phyloP scores from a whole-genome alignment of 495 filamentous ascomycete species.

The Extremus antarcticus region DNA sequence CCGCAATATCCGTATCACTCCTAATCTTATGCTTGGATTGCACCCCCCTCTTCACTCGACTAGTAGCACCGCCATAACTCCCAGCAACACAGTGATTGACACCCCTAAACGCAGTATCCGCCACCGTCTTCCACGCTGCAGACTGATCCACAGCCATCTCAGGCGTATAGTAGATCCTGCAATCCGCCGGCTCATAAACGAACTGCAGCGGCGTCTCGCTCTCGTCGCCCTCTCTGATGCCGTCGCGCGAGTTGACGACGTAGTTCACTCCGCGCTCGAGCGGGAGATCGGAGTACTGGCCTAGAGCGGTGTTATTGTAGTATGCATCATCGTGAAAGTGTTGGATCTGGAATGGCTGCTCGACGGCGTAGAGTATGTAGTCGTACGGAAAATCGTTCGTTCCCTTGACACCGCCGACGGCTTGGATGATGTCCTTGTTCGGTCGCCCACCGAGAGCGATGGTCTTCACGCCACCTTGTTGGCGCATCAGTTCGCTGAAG shows the following conservation, averaged over 20 bases:
- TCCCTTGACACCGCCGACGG: conserved; percentile 28
- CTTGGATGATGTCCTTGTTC: conserved; percentile 25
- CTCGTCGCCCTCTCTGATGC: conserved; percentile 21
- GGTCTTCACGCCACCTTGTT: conserved; percentile 37
- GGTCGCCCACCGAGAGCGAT: conserved; percentile 42
- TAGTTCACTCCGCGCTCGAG: neutral
- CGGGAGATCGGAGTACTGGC: conserved; percentile 8
- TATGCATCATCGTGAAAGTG: conserved; percentile 5
- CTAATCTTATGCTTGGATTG: neutral
- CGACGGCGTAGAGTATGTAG: conserved; percentile 9
- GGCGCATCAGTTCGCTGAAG: conserved; percentile 43
- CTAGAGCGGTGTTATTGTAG: conserved; percentile 16
- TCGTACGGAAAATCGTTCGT: conserved; percentile 5
- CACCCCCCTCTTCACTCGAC: neutral
- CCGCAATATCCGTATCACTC: neutral
- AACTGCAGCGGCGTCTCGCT: conserved; percentile 26
- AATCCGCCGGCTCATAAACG: conserved; percentile 30
- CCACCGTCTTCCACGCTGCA: conserved; percentile 25
- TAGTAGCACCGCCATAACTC: neutral
- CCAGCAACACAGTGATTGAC: conserved; percentile 1
- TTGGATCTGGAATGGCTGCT: conserved; percentile 3
- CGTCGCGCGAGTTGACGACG: conserved; percentile 23
- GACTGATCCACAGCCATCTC: conserved; percentile 25
- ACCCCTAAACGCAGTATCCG: conserved; percentile 13
- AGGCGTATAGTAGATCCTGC: conserved; percentile 27